Conservation (phyloP, 768 basidiomycete genomes). For the Megacollybia marginata region DNA sequence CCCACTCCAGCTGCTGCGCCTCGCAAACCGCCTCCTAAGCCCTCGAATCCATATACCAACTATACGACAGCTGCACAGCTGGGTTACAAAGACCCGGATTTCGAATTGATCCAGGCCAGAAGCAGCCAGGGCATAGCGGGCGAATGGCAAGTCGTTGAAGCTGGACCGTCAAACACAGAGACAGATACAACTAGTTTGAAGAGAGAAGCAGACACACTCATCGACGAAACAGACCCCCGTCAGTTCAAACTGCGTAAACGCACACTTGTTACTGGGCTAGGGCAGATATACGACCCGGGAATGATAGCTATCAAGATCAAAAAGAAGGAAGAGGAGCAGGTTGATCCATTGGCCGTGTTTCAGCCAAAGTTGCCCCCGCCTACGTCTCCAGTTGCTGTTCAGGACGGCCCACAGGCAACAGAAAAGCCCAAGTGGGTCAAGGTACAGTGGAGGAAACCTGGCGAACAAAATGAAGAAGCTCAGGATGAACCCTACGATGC, state of each 20-base stretch:
- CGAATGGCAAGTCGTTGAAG: slow-evolving; percentile 64
- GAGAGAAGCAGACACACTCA: slow-evolving; percentile 29
- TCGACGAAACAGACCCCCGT: slow-evolving; percentile 46
- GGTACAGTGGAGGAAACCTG: slow-evolving; percentile 25
- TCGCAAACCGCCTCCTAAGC: slow-evolving; percentile 38
- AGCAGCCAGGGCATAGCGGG: slow-evolving; percentile 66
- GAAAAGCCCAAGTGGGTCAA: slow-evolving; percentile 26
- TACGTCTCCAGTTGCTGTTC: slow-evolving; percentile 5
- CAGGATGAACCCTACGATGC: background rate
- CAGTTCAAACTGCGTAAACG: slow-evolving; percentile 66
- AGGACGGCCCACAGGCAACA: slow-evolving; percentile 4
- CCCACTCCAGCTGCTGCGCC: slow-evolving; percentile 14
- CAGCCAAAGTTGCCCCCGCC: slow-evolving; percentile 3
- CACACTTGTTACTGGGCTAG: slow-evolving; percentile 50
- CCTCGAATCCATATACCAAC: slow-evolving; percentile 65
- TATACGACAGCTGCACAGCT: slow-evolving; percentile 86
- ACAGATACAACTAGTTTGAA: slow-evolving; percentile 21
- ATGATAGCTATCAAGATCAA: slow-evolving; percentile 59
- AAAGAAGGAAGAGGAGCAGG: slow-evolving; percentile 30
- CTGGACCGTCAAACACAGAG: slow-evolving; percentile 5
- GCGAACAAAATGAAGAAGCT: slow-evolving; percentile 3
- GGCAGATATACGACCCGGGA: slow-evolving; percentile 79
- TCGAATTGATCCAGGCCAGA: slow-evolving; percentile 49
- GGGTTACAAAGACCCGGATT: slow-evolving; percentile 74
- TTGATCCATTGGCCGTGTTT: background rate